Evolutionary conservation across 371 early-diverging fungal species (phyloP).

Genomic region (Mortierella sp.): DNA sequence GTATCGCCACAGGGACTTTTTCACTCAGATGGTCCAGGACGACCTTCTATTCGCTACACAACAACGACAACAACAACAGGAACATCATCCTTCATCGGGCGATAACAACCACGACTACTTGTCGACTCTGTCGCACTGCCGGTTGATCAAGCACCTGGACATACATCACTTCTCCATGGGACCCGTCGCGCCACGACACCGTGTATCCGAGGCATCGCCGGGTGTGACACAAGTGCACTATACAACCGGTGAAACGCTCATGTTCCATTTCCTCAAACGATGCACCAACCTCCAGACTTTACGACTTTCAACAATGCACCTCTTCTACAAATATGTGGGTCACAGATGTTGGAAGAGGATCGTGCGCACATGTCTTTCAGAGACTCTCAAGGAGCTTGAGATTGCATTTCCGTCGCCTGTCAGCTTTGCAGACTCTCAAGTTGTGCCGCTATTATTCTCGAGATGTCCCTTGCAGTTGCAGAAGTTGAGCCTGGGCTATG

Average conservation of each 20-base stretch:
- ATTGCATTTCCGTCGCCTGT: background rate
- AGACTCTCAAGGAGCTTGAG: background rate
- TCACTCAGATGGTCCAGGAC: background rate
- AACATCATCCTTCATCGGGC: background rate
- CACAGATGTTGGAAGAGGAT: background rate
- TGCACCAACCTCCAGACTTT: background rate
- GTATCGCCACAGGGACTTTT: background rate
- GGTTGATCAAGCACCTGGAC: background rate
- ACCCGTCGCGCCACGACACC: background rate
- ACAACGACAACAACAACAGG: background rate
- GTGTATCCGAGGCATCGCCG: background rate
- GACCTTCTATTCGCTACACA: background rate
- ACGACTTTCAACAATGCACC: background rate
- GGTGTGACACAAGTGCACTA: no score
- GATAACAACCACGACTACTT: no score
- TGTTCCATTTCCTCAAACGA: background rate
- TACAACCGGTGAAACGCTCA: background rate
- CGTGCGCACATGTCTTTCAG: background rate
- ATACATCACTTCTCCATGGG: background rate
- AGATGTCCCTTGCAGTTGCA: background rate
- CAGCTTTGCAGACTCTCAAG: background rate
- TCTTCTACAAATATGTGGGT: background rate
- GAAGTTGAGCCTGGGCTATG: background rate
- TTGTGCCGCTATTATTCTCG: background rate
- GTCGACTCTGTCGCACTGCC: background rate